A percentile compares a stretch with the other conserved stretches of the same genome.
phyloP scores from a whole-genome alignment of 805 yeast genomes.

The Saccharomycopsis selenospora region DNA sequence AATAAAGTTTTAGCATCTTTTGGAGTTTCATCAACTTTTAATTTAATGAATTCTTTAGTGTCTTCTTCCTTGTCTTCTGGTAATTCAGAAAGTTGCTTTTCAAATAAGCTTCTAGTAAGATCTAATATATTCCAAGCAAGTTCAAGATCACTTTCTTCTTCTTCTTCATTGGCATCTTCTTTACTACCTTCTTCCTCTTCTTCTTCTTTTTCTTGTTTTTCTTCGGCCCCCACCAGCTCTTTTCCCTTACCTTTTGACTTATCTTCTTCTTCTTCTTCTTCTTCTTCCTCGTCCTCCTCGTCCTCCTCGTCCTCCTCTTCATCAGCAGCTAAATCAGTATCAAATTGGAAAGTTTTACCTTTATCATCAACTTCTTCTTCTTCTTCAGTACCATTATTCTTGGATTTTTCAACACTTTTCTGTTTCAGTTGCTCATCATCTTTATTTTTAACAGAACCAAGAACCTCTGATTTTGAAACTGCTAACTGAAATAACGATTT shows the following conservation, averaged over 20 bases:
- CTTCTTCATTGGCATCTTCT: constrained; percentile 27
- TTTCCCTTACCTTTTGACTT: constrained; percentile 20
- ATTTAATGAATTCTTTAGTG: constrained; percentile 24
- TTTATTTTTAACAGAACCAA: constrained; percentile 45
- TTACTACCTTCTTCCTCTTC: constrained; percentile 26
- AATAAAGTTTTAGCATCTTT: constrained; percentile 31
- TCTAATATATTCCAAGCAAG: constrained; percentile 86
- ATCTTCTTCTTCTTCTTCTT: constrained; percentile 24
- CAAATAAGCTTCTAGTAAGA: constrained; percentile 62
- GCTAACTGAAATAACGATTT: constrained; percentile 74
- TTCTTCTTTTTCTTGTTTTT: constrained; percentile 29
- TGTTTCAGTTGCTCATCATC: constrained; percentile 21
- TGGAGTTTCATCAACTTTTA: constrained; percentile 26
- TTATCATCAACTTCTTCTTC: constrained; percentile 17
- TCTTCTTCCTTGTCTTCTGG: constrained; percentile 15
- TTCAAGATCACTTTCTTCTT: constrained; percentile 42
- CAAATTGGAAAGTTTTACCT: constrained; percentile 17
- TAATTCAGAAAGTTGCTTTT: constrained; percentile 33
- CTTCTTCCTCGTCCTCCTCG: constrained; percentile 26
- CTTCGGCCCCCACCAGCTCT: constrained; percentile 34
- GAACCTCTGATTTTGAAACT: constrained; percentile 62
- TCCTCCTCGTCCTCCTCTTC: constrained; percentile 25
- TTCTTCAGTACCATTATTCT: constrained; percentile 22
- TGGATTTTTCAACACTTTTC: constrained; percentile 12
- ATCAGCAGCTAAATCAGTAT: constrained; percentile 22